Percentiles rank a stretch among this genome's conserved stretches.
Conservation (phyloP, 768 basidiomycete genomes). For the Coprinopsis sp. region DNA sequence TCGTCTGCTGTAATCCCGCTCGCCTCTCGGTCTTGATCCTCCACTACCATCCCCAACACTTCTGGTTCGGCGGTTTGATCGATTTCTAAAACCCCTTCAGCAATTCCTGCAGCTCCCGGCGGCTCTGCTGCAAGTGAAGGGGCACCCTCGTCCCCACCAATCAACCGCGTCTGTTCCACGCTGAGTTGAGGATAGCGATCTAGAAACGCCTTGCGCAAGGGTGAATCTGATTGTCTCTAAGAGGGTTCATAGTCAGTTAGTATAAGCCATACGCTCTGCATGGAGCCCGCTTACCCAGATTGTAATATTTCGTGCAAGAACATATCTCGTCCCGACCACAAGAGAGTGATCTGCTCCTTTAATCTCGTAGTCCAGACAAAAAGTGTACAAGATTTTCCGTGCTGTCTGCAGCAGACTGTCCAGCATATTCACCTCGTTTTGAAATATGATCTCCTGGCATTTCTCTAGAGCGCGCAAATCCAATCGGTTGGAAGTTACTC, state of each 20-base stretch:
- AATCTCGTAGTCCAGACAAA: conserved; percentile 21
- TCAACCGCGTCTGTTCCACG: background rate
- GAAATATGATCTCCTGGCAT: conserved; percentile 12
- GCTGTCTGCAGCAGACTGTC: conserved; percentile 13
- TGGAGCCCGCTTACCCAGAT: conserved; percentile 18
- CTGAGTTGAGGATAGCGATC: background rate
- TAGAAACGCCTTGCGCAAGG: background rate
- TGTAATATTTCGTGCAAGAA: conserved; percentile 18
- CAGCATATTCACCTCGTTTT: conserved; percentile 8
- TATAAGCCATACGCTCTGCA: too few relatives aligned
- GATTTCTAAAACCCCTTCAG: too few relatives aligned
- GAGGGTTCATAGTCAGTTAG: background rate
- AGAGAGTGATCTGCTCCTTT: conserved; percentile 2
- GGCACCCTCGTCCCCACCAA: too few relatives aligned
- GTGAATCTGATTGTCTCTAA: conserved; percentile 6
- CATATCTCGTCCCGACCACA: conserved; percentile 21
- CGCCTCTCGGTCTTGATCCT: too few relatives aligned
- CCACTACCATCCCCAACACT: too few relatives aligned
- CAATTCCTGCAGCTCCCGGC: background rate
- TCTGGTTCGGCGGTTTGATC: too few relatives aligned
- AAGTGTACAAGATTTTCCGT: conserved; percentile 18
- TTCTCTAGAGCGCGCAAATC: conserved; percentile 2
- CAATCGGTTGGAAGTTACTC: background rate
- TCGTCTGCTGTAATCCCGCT: too few relatives aligned
- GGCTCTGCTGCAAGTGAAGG: background rate